Evolutionary conservation across 2,329 filamentous ascomycete genomes (phyloP).

Genomic region (Verticillium zaregamsianum): DNA sequence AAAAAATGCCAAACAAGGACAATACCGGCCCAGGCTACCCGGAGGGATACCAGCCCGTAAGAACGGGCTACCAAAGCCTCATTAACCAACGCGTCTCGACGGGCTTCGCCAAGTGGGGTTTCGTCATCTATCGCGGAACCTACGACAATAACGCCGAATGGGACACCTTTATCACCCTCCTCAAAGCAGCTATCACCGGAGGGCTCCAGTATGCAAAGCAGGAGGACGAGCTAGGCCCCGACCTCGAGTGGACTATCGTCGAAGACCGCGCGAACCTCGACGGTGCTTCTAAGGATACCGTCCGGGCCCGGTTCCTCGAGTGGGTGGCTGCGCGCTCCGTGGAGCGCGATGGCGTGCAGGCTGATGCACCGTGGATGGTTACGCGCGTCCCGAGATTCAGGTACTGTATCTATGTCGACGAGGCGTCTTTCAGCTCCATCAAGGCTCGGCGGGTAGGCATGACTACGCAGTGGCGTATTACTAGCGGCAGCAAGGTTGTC

Average conservation of each 20-base stretch:
- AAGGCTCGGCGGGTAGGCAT: neutral
- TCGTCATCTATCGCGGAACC: conserved; percentile 10
- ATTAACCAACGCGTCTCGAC: neutral
- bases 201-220: neutral
- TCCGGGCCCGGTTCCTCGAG: neutral
- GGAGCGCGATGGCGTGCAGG: conserved; percentile 1
- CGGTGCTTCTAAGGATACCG: conserved; percentile 1
- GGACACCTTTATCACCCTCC: conserved; percentile 1
- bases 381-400: neutral
- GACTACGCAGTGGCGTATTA: neutral
- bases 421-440: neutral
- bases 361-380: neutral
- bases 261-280: conserved; percentile 6
- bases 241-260: conserved; percentile 5
- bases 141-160: conserved; percentile 10
- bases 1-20: neutral
- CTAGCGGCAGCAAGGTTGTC: neutral
- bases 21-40: neutral
- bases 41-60: neutral
- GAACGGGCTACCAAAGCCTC: conserved; percentile 6
- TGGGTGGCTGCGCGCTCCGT: neutral
- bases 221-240: neutral
- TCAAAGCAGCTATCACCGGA: neutral
- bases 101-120: conserved; percentile 10
- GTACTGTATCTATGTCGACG: conserved; percentile 1